Percentiles rank a stretch among this genome's conserved stretches.
These are phyloP conservation scores for Daldinia concentrica DNA, from an alignment of 495 filamentous ascomycete species.

Conservation along the genomic window DNA sequence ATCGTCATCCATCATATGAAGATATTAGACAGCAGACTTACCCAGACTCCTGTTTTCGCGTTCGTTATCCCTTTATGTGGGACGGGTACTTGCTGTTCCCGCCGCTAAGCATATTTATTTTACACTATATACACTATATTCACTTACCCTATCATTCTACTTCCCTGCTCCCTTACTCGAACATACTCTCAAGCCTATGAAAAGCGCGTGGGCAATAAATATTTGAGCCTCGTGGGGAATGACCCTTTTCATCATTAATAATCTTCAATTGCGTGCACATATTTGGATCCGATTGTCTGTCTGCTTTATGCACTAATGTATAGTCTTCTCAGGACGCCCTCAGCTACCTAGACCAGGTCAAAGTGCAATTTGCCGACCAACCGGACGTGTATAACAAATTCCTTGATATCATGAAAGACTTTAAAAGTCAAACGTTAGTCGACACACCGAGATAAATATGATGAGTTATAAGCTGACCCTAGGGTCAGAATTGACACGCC, in stretches of 20 bases:
- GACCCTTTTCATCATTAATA: not conserved
- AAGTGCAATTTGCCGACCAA: slow-evolving; percentile 95
- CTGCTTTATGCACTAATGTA: slow-evolving; percentile 38
- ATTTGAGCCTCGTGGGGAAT: not conserved
- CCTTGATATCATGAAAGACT: slow-evolving; percentile 99
- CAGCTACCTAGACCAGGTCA: slow-evolving; percentile 98
- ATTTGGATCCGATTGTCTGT: slow-evolving; percentile 4
- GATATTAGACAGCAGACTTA: not conserved
- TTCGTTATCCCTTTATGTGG: slow-evolving; percentile 6
- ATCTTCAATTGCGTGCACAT: not conserved
- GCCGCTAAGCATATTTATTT: slow-evolving; percentile 15
- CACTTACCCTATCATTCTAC: not conserved
- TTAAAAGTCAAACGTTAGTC: slow-evolving; percentile 94
- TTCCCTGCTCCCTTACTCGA: not conserved
- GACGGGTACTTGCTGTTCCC: slow-evolving; percentile 13
- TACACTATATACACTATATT: not conserved
- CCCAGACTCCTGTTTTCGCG: not conserved
- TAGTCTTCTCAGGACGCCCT: slow-evolving; percentile 77
- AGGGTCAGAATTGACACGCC: slow-evolving; percentile 88
- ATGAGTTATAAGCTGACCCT: slow-evolving; percentile 13
- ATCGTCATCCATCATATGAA: slow-evolving; percentile 3
- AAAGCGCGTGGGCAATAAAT: not conserved
- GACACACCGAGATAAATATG: not conserved
- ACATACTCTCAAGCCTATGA: not conserved
- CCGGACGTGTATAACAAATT: slow-evolving; percentile 99